Conservation (phyloP, 2,329 filamentous ascomycete genomes). For the Diaporthe citri region DNA sequence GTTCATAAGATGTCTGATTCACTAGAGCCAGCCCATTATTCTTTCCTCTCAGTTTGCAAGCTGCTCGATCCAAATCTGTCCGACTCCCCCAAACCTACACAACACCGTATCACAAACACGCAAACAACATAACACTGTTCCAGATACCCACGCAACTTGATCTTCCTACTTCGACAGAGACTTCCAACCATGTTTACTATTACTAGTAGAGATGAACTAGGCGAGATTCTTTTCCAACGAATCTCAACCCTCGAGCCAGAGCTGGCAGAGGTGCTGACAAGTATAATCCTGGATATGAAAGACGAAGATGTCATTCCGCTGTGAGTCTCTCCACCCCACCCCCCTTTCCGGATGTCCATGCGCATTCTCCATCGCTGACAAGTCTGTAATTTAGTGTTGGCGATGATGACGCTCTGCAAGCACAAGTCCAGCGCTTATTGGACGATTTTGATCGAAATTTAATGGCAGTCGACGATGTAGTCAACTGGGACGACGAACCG, state of each 20-base stretch:
- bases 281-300: neutral
- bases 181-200: neutral
- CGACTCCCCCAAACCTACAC: neutral
- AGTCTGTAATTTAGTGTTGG: neutral
- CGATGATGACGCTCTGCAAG: neutral
- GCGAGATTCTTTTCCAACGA: neutral
- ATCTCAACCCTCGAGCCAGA: neutral
- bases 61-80: neutral
- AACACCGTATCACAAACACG: too few species aligned
- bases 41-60: neutral
- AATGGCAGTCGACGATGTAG: too few species aligned
- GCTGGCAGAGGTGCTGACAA: neutral
- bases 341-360: too few species aligned
- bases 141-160: neutral
- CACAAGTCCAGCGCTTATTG: neutral
- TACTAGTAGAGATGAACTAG: neutral
- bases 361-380: neutral
- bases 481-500: neutral
- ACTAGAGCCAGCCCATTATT: neutral
- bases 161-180: neutral
- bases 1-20: too few species aligned
- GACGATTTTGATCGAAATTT: neutral
- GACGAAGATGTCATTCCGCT: neutral
- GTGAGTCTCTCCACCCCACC: neutral
- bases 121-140: neutral